phyloP scores from a whole-genome alignment of 2,329 filamentous ascomycete genomes.

The Thielaviopsis musarum region DNA sequence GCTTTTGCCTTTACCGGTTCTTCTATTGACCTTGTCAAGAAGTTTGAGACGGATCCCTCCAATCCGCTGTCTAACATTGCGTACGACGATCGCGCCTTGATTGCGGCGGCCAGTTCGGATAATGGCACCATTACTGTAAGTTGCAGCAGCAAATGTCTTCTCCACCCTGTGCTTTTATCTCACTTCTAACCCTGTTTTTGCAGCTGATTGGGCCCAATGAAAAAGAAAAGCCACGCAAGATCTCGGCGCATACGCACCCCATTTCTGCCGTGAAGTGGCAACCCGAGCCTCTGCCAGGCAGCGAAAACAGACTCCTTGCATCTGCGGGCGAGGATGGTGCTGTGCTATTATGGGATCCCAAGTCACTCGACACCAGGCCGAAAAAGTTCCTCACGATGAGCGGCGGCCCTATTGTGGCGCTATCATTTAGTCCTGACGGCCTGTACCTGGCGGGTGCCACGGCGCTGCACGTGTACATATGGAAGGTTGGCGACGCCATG shows the following conservation, averaged over 20 bases:
- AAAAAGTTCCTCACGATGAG: constrained; percentile 46
- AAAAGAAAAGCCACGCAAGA: constrained; percentile 29
- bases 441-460: constrained; percentile 46
- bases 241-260: constrained; percentile 40
- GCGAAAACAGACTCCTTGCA: constrained; percentile 39
- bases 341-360: constrained; percentile 45
- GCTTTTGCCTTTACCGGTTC: constrained; percentile 30
- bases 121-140: constrained; percentile 44
- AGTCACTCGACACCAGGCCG: constrained; percentile 35
- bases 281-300: constrained; percentile 22
- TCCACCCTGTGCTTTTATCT: neutral
- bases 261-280: constrained; percentile 46
- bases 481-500: constrained; percentile 43
- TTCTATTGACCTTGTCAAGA: constrained; percentile 28
- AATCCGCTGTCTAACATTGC: constrained; percentile 38
- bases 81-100: constrained; percentile 38
- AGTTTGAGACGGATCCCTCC: constrained; percentile 35
- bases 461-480: constrained; percentile 40
- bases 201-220: constrained; percentile 40
- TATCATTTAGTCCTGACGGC: constrained; percentile 47
- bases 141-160: neutral
- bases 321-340: constrained; percentile 46
- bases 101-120: constrained; percentile 38
- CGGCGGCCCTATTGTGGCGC: constrained; percentile 33
- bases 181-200: constrained; percentile 7